Conservation (phyloP, 306 rosid genomes). For the Quercus wislizeni region DNA sequence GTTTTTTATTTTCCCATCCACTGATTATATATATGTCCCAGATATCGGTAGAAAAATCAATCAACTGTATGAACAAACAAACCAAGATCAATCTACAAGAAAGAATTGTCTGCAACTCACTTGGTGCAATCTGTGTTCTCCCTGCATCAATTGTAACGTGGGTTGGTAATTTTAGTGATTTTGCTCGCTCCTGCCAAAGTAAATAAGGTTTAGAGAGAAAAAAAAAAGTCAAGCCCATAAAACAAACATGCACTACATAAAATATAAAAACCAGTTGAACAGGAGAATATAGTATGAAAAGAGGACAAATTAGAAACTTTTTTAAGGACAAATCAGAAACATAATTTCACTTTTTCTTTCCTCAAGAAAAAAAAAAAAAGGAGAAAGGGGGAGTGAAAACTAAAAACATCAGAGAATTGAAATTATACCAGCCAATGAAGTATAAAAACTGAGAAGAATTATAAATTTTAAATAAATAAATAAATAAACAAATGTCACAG, state of each 20-base stretch:
- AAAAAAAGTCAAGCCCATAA: not conserved
- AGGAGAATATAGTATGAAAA: not conserved
- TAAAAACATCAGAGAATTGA: not conserved
- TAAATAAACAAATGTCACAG: not conserved
- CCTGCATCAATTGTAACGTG: slow-evolving; percentile 97
- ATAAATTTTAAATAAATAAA: not conserved
- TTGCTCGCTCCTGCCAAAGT: slow-evolving; percentile 69
- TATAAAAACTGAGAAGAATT: not conserved
- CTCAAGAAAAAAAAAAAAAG: too few species aligned
- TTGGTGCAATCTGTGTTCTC: slow-evolving; percentile 96
- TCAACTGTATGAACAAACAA: not conserved
- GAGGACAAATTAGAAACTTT: not conserved
- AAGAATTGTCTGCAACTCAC: slow-evolving; percentile 45
- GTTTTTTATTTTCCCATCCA: not conserved
- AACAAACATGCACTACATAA: not conserved
- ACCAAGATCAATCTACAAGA: not conserved
- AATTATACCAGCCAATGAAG: not conserved
- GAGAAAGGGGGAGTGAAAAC: not conserved
- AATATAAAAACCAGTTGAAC: not conserved
- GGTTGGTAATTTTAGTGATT: slow-evolving; percentile 73
- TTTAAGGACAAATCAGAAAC: not conserved
- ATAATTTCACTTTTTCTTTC: not conserved
- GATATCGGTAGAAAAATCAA: not conserved
- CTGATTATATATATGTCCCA: too few species aligned
- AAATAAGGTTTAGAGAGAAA: not conserved